Percentiles rank a stretch among this genome's conserved stretches.
Evolutionary conservation across 495 filamentous ascomycete species (phyloP).

Genomic region (Penicillium maclennaniae): DNA sequence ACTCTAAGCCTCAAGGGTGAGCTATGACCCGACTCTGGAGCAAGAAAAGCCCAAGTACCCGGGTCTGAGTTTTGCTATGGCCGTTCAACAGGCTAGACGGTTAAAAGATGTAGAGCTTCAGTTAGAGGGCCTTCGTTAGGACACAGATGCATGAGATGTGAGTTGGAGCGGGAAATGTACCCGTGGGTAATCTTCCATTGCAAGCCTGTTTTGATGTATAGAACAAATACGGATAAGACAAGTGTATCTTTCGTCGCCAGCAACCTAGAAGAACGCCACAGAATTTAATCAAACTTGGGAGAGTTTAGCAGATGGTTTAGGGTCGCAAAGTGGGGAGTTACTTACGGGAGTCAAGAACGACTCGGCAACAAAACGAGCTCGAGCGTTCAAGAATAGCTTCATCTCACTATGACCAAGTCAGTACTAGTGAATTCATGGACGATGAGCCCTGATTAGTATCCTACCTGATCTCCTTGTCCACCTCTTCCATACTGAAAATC

Average conservation of each 20-base stretch:
- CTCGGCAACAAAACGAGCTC: constrained; percentile 96
- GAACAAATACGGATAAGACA: constrained; percentile 13
- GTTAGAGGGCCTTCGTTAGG: not conserved
- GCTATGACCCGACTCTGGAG: not conserved
- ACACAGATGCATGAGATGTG: not conserved
- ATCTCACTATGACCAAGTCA: constrained; percentile 64
- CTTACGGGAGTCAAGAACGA: constrained; percentile 94
- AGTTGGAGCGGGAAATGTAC: not conserved
- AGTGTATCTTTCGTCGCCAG: constrained; percentile 17
- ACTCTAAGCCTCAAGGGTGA: not conserved
- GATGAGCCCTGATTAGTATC: not conserved
- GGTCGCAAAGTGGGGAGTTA: constrained; percentile 1
- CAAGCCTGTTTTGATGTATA: constrained; percentile 23
- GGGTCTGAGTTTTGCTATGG: not conserved
- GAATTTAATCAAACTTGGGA: constrained; percentile 39
- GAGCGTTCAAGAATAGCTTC: constrained; percentile 98
- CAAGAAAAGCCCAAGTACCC: not conserved
- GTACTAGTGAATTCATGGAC: not conserved
- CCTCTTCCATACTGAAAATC: constrained; percentile 74
- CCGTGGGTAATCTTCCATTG: constrained; percentile 5
- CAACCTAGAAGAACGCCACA: constrained; percentile 13
- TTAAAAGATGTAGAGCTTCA: not conserved
- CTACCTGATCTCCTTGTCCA: constrained; percentile 84
- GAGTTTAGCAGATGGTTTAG: constrained; percentile 3
- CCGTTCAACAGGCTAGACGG: not conserved